Evolutionary conservation across 2,329 filamentous ascomycete genomes (phyloP), one percentile per base, ranked within the genome.

Genomic region (Clonostachys chloroleuca): DNA sequence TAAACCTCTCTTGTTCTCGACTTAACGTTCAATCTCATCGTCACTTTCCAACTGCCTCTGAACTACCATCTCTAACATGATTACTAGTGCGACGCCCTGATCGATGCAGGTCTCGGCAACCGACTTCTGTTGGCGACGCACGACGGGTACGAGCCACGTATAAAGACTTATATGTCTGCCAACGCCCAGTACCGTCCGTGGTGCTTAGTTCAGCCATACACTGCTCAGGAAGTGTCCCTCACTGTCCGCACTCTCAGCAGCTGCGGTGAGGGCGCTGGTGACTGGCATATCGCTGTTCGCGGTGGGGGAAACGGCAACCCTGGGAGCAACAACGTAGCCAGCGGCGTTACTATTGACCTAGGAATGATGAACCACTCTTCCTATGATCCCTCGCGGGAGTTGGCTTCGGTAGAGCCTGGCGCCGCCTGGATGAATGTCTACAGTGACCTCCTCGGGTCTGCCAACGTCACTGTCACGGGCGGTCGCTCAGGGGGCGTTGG

Each of bases 251-350:
- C 51, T 13, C 47, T 56, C 20, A 12, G 17, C 5, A 33, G 34
- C 12, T 47, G 48, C 18, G 52, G 55, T 6, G 48, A 51, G 12
- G 56, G 55, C 14, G 52, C 55, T 1, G 54, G 56, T 1, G 51
- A 62, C 42, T 64, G 61, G 57, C 55, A 59, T 34, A 74, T 79
- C 47, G 73, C 75, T 3, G 63, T 74, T n/a, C 68, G 71, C 37
- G 71, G 73, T 49, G 76, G 75, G 30, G 76, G 75, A 1, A 75
- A 79, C 56, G 66, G 67, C 36, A 61, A 65, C 3, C 56, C 63
- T 1, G 69, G 67, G 13, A 61, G 65, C 5, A 72, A 71, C 13
- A 78, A 67, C 48, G 70, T 68, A 44, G 58, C 62, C 12, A 64
- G 60, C 4, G 72, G 70, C 4, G 58, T 75, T n/a, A 66, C 67